Base-by-base conservation (phyloP, 2,329 filamentous ascomycete species). In the Nemania serpens region DNA sequence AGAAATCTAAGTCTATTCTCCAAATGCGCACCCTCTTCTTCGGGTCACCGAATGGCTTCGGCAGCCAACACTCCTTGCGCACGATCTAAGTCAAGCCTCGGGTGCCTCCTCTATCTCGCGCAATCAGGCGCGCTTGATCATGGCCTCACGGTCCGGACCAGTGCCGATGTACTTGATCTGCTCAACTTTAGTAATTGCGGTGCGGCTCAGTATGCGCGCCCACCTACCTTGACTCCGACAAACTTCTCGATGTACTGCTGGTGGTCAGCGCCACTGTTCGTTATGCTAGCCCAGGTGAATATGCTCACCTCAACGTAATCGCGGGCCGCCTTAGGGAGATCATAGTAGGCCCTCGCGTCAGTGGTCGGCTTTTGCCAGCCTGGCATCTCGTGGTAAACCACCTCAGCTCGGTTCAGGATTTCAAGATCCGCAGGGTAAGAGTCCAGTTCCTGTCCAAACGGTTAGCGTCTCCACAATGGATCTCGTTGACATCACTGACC, bases 401-500 rank as follows among this genome's bases (percentile, higher is more conserved):
- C 43, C 2, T 46, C 20, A 29, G 20, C 43, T 3, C 12, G 20
- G 6, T n/a, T 18, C 1, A 46, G 43, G 2, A 29, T 29, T 2
- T 46, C 22, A 9, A n/a, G 43, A 29, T 29, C 20, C 20, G 43
- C 20, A 11, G 43, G 43, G 43, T 29, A 46, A 2, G 20, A 46
- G 10, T 5, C 20, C 11, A 46, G 10, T 20, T 46, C 43, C 43
- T 46, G 13, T 36, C 12, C 17, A 43, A 43, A 42, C 4, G 12
- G 12, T 36, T 36, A 36, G 34, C 34, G 6, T 36, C 34, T 36
- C 34, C 34, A 36, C 34, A 36, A 36, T 12, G 7, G 12, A 13
- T 42, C 39, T 12, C 11, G n/a, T 42, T 5, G 10, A n/a, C 61
- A 63, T 64, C 85, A 79, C 47, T 83, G 10, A 13, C 11, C 78